A percentile compares a stretch with the other conserved stretches of the same genome.
phyloP scores from a whole-genome alignment of 1,139 yeast genomes.

The Candida neerlandica region DNA sequence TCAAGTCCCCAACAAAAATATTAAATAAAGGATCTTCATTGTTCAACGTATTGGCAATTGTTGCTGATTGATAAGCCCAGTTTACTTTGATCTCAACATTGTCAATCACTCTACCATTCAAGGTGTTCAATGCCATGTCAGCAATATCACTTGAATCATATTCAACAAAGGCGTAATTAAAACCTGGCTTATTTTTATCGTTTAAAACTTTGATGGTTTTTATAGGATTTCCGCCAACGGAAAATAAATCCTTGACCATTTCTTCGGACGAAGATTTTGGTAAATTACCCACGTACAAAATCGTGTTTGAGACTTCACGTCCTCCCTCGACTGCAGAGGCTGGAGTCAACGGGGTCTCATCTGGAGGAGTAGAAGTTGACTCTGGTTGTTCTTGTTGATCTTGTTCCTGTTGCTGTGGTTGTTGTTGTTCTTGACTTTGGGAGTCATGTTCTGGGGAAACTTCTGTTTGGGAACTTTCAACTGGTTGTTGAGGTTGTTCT shows the following conservation, averaged over 20 bases:
- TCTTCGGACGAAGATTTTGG: slow-evolving; percentile 69
- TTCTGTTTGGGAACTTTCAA: slow-evolving; percentile 2
- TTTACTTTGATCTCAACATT: slow-evolving; percentile 63
- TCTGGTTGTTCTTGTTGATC: slow-evolving; percentile 10
- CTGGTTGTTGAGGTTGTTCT: slow-evolving; percentile 10
- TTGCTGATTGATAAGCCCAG: slow-evolving; percentile 78
- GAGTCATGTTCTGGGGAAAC: slow-evolving; percentile 2
- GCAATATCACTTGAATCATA: slow-evolving; percentile 64
- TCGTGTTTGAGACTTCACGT: slow-evolving; percentile 71
- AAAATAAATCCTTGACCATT: slow-evolving; percentile 59
- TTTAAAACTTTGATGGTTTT: slow-evolving; percentile 67
- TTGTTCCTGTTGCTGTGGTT: slow-evolving; percentile 22
- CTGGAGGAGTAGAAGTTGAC: slow-evolving; percentile 3
- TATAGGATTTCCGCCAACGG: slow-evolving; percentile 56
- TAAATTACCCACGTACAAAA: slow-evolving; percentile 77
- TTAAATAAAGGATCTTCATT: slow-evolving; percentile 57
- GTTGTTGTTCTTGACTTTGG: slow-evolving; percentile 13
- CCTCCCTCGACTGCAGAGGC: slow-evolving; percentile 82
- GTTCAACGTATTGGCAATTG: slow-evolving; percentile 40
- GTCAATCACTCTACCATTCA: slow-evolving; percentile 59
- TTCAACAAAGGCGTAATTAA: slow-evolving; percentile 85
- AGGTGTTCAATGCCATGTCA: slow-evolving; percentile 57
- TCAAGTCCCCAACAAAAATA: slow-evolving; percentile 84
- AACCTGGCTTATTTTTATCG: slow-evolving; percentile 74
- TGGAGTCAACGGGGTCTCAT: slow-evolving; percentile 28